These are phyloP conservation scores for Pleurotus salmoneostramineus DNA, from an alignment of 768 basidiomycete genomes.

Conservation along the genomic window DNA sequence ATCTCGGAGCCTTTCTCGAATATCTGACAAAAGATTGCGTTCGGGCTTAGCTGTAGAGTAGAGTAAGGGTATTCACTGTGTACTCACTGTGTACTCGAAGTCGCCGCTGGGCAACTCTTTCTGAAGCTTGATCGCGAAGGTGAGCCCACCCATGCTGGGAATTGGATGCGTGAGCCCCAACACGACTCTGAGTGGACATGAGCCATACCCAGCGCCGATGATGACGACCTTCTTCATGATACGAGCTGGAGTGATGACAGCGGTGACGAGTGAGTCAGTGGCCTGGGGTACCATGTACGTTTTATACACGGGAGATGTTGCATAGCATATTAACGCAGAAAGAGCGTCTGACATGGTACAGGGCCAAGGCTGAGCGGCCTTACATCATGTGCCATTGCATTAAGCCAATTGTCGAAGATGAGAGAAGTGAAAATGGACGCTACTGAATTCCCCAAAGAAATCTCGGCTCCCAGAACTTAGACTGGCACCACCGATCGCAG, in stretches of 20 bases:
- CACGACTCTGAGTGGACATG: not conserved
- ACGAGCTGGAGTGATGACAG: too few relatives aligned
- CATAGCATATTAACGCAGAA: too few relatives aligned
- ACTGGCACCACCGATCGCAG: too few relatives aligned
- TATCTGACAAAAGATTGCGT: constrained; percentile 26
- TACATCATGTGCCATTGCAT: too few relatives aligned
- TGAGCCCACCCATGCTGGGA: constrained; percentile 35
- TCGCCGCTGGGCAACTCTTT: constrained; percentile 25
- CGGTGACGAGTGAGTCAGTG: not conserved
- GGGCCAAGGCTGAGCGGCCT: too few relatives aligned
- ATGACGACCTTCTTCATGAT: not conserved
- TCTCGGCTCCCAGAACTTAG: too few relatives aligned
- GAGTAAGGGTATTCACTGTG: too few relatives aligned
- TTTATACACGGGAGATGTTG: not conserved
- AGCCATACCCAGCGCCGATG: not conserved
- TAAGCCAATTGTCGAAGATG: too few relatives aligned
- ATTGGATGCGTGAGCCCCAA: not conserved
- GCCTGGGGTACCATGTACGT: not conserved
- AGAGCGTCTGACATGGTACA: too few relatives aligned
- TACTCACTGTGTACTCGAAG: constrained; percentile 35
- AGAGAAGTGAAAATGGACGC: too few relatives aligned
- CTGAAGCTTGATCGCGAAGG: constrained; percentile 38
- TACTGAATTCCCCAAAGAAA: too few relatives aligned
- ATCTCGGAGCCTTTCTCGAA: constrained; percentile 40
- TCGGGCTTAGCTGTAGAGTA: not conserved